Percentiles rank a stretch among this genome's conserved stretches.
These are phyloP conservation scores for Simplicillium sp. DNA, from an alignment of 2,329 filamentous ascomycete species.

Conservation along the genomic window DNA sequence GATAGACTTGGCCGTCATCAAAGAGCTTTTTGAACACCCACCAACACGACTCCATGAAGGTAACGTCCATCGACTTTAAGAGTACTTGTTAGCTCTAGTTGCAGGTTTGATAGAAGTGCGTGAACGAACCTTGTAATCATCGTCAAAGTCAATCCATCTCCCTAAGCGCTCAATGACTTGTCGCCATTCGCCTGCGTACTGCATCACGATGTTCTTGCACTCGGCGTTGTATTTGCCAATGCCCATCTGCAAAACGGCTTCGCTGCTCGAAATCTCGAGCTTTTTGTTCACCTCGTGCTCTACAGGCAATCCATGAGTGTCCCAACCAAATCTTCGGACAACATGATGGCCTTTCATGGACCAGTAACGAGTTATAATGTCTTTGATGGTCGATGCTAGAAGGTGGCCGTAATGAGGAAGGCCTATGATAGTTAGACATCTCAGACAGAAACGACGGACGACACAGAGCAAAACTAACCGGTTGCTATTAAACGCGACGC, in stretches of 20 bases:
- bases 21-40: conserved; percentile 71
- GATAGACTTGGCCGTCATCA: conserved; percentile 62
- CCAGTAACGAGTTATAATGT: conserved; percentile 86
- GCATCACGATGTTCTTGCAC: conserved; percentile 81
- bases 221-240: conserved; percentile 77
- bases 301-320: conserved; percentile 69
- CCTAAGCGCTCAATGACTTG: conserved; percentile 63
- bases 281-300: conserved; percentile 93
- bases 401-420: conserved; percentile 44
- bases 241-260: conserved; percentile 72
- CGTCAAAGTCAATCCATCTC: conserved; percentile 72
- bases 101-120: not conserved
- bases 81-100: not conserved
- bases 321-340: conserved; percentile 3
- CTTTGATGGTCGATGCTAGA: conserved; percentile 81
- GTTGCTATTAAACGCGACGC: too few relatives aligned
- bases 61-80: conserved; percentile 57
- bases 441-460: not conserved
- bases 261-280: conserved; percentile 68
- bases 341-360: conserved; percentile 81
- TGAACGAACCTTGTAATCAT: conserved; percentile 57
- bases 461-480: not conserved
- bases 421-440: conserved; percentile 5
- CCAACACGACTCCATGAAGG: conserved; percentile 71
- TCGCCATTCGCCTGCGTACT: conserved; percentile 72